Evolutionary conservation across 371 early-diverging fungal genomes (phyloP), one percentile per base, ranked within the genome.

Genomic region (Actinomucor elegans): DNA sequence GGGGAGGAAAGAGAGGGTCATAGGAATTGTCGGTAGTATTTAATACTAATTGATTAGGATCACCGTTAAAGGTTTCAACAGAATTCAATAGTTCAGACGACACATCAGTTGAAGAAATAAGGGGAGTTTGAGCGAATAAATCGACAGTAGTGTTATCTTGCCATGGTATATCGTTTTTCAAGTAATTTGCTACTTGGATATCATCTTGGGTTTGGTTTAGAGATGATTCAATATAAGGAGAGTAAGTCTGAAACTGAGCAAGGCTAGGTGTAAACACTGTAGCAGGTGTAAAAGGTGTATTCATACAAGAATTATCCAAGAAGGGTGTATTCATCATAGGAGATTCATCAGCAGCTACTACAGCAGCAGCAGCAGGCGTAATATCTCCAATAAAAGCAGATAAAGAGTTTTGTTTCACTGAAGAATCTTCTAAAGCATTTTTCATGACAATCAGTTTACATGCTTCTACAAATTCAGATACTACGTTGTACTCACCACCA

Each of bases 251-350:
- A 6, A 44, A n/a, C 3, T 44, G 29, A 17, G 44, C 41, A n/a
- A 65, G 9, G 26, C 58, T 56, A 15, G 73, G 73, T 5, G 73
- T 73, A 17, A 73, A 64, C 10, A 61, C 35, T 15, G 63, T 51
- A 18, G 67, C 61, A 34, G 72, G 72, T 18, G 72, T 71, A 28
- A 61, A 67, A 29, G 72, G 72, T 44, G 69, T 73, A 20, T 58
- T 55, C 26, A 66, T 46, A 53, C 54, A 53, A 29, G 54, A 55
- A 32, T 57, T 26, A 48, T 67, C 72, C 18, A 68, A 44, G 52
- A 59, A 69, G 28, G 73, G 73, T 21, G 73, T 69, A 33, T 47
- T 57, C 59, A 69, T 69, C 40, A 57, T 45, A 17, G 69, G 69
- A 15, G 69, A 64, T 33, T 66, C 56, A n/a, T 41, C 51, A 11